These are phyloP conservation scores for Peronospora farinosa DNA, from an alignment of 352 stramenopile species.

Conservation along the genomic window DNA sequence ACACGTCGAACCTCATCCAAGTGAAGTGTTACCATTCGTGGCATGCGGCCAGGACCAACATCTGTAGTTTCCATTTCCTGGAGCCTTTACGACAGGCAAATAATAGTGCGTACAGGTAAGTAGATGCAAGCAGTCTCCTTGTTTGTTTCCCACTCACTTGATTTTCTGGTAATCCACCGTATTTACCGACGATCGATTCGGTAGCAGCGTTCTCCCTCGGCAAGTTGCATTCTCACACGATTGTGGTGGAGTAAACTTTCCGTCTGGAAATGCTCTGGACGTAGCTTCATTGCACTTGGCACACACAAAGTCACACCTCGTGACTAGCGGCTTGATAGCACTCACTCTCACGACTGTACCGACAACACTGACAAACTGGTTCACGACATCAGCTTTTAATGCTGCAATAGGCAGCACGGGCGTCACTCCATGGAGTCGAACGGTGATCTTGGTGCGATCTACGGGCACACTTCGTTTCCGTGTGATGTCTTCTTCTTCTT, in stretches of 20 bases:
- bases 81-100: conserved; percentile 32
- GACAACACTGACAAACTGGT: conserved; percentile 69
- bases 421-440: conserved; percentile 62
- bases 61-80: conserved; percentile 90
- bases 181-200: conserved; percentile 77
- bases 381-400: conserved; percentile 70
- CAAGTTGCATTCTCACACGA: conserved; percentile 61
- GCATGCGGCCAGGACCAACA: conserved; percentile 80
- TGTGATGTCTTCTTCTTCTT: conserved; percentile 39
- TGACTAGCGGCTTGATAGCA: conserved; percentile 80
- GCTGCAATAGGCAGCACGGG: conserved; percentile 56
- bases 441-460: conserved; percentile 48
- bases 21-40: conserved; percentile 51
- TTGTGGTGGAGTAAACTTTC: conserved; percentile 68
- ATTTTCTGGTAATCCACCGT: conserved; percentile 90
- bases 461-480: conserved; percentile 36
- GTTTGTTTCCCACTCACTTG: conserved; percentile 42
- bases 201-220: conserved; percentile 56
- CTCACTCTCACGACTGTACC: conserved; percentile 79
- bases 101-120: conserved; percentile 39
- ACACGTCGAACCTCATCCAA: not conserved
- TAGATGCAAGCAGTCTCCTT: conserved; percentile 1
- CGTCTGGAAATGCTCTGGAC: conserved; percentile 62
- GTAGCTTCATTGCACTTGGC: conserved; percentile 73
- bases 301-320: conserved; percentile 84